Percentiles rank a stretch among this genome's conserved stretches.
Evolutionary conservation across 176 grass and related monocot species (phyloP).

Genomic region (Tillandsia leiboldiana): DNA sequence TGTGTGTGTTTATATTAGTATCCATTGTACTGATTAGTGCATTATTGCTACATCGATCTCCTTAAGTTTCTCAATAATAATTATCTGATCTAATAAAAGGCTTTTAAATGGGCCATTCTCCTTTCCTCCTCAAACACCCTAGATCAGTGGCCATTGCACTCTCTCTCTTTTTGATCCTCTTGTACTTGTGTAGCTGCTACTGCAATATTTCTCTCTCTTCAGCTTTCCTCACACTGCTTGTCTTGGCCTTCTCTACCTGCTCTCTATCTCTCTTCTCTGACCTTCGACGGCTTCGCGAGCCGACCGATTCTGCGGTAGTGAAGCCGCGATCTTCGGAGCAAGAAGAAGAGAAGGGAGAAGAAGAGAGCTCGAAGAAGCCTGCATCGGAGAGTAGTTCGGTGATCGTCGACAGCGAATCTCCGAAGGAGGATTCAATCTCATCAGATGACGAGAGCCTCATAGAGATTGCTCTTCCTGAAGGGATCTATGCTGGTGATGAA

Average conservation of each 20-base stretch:
- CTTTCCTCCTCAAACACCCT: conserved; percentile 1
- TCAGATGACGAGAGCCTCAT: conserved; percentile 24
- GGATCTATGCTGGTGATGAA: neutral
- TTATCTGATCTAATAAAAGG: neutral
- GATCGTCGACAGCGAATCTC: neutral
- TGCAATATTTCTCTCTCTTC: neutral
- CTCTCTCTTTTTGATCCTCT: conserved; percentile 10
- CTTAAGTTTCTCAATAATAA: neutral
- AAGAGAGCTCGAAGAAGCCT: neutral
- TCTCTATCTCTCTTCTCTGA: neutral
- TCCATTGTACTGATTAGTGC: neutral
- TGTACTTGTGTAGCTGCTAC: neutral
- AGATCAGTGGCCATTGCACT: neutral
- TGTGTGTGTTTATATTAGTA: no score
- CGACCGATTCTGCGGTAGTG: neutral
- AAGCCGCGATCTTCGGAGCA: neutral
- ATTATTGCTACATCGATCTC: neutral
- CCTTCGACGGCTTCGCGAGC: neutral
- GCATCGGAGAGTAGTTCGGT: neutral
- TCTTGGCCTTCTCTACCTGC: conserved; percentile 2
- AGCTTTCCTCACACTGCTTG: conserved; percentile 2
- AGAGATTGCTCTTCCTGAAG: conserved; percentile 13
- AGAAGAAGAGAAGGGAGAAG: neutral
- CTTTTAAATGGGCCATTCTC: conserved; percentile 8
- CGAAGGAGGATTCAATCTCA: neutral